These are phyloP conservation scores for Halenospora varia DNA, from an alignment of 495 filamentous ascomycete genomes.

Conservation along the genomic window DNA sequence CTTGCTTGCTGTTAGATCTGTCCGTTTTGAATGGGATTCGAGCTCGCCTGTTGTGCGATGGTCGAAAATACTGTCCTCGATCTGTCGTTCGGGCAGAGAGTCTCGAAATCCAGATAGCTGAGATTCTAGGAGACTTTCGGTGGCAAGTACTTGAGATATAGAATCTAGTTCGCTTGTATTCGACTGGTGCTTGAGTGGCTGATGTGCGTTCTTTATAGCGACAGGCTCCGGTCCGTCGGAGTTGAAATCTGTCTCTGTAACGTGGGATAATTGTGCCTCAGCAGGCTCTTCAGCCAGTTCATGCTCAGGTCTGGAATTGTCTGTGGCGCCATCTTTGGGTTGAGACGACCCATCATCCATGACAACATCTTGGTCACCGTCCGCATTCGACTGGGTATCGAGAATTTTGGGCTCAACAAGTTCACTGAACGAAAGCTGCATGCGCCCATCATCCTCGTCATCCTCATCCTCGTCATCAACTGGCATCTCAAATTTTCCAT, in stretches of 20 bases:
- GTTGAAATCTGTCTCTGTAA: constrained; percentile 21
- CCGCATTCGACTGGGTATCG: constrained; percentile 26
- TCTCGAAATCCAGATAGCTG: not conserved
- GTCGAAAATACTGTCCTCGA: not conserved
- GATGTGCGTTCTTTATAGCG: not conserved
- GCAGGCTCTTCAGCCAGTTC: constrained; percentile 41
- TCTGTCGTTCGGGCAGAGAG: not conserved
- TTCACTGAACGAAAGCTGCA: constrained; percentile 49
- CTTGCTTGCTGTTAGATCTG: no score
- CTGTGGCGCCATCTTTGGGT: not conserved
- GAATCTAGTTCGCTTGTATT: not conserved
- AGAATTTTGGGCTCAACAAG: constrained; percentile 62
- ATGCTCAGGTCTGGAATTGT: not conserved
- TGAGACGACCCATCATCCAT: constrained; percentile 16
- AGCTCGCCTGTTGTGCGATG: not conserved
- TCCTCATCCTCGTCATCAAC: constrained; percentile 45
- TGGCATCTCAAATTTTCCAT: constrained; percentile 66
- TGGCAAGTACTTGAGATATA: not conserved
- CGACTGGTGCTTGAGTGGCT: not conserved
- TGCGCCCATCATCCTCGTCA: constrained; percentile 50
- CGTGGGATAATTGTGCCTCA: constrained; percentile 38
- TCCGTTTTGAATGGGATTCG: no score
- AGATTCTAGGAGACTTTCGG: not conserved
- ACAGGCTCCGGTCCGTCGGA: constrained; percentile 12
- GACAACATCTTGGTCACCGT: constrained; percentile 13